Base-by-base conservation (phyloP, 495 filamentous ascomycete genomes). In the Bombardia bombarda region DNA sequence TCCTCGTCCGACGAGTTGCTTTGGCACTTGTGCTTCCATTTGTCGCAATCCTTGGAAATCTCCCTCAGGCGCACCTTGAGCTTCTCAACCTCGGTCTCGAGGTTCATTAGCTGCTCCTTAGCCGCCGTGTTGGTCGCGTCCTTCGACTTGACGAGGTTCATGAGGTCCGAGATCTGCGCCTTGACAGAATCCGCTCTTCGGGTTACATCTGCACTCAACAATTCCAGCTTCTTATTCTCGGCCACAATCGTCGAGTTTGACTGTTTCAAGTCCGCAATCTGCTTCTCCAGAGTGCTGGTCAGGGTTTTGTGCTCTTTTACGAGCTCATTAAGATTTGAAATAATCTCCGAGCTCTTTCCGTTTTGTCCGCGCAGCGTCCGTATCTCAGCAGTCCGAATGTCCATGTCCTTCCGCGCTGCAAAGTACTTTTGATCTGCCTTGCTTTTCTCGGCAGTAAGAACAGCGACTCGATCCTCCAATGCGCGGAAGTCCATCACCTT, bases 351-450 rank as follows among this genome's bases (percentile, higher is more conserved):
- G 35, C 85, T 90, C 67, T 92, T 92, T 4, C 75, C 71, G 57
- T 90, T 94, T 61, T 96, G 89, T 43, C 76, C 69, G 37, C 85
- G 74, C 32, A 96, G 66, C 3, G 80, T 75, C 44, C 87, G 75
- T 34, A 89, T 81, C 62, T 95, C 89, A 30, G 73, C 66, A 14
- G 83, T 80, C 40, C 86, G 73, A 16, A 82, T 78, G 53, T 97
- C 92, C 57, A 88, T 94, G 50, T 85, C 80, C 58, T 95, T 96
- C 71, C 95, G 90, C 12, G 88, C 86, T 4, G 82, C 82, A 56
- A 96, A 97, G 58, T 94, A 98, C 62, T 97, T 97, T 60, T 96
- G 90, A 54, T 97, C 90, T 0, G 93, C 93, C 57, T 95, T 97
- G 25, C 80, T 77, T 62, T 97, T 98, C 61, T 98, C 92, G 0